A percentile compares a stretch with the other conserved stretches of the same genome.
Evolutionary conservation across 179 eudicot species (phyloP).

Genomic region (Spinacia oleracea): DNA sequence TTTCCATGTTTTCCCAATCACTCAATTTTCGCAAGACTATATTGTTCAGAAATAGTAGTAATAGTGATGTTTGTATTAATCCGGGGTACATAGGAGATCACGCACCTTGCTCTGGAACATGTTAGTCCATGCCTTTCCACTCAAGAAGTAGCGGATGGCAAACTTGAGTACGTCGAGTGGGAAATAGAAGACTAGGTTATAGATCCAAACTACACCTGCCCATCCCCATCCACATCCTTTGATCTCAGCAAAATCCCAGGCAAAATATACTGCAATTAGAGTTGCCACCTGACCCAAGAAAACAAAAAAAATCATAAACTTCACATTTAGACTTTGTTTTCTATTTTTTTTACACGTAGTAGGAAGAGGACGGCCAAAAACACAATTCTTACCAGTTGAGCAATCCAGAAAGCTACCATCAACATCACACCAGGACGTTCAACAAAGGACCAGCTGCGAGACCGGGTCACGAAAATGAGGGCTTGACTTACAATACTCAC

Average conservation of each 20-base stretch:
- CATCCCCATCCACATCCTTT: slow-evolving; percentile 86
- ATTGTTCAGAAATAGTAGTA: neutral
- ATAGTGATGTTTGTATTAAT: too few species aligned
- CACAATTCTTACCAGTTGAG: slow-evolving; percentile 57
- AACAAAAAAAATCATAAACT: neutral
- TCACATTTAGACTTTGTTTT: neutral
- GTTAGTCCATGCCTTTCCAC: slow-evolving; percentile 76
- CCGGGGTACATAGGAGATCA: neutral
- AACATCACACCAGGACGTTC: slow-evolving; percentile 73
- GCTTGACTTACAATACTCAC: slow-evolving; percentile 82
- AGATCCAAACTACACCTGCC: slow-evolving; percentile 83
- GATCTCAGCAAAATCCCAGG: slow-evolving; percentile 72
- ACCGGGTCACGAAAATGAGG: slow-evolving; percentile 73
- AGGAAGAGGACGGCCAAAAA: neutral
- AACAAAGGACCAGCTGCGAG: slow-evolving; percentile 72
- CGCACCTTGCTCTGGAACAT: slow-evolving; percentile 70
- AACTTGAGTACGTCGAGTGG: slow-evolving; percentile 72
- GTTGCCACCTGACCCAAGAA: slow-evolving; percentile 56
- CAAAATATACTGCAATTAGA: slow-evolving; percentile 67
- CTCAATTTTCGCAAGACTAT: neutral
- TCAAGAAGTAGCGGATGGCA: slow-evolving; percentile 57
- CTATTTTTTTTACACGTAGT: neutral
- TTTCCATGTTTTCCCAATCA: too few species aligned
- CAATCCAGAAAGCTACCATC: slow-evolving; percentile 52
- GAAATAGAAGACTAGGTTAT: slow-evolving; percentile 56